Base-by-base conservation (phyloP, 2,329 filamentous ascomycete genomes). In the Dissoconium aciculare region DNA sequence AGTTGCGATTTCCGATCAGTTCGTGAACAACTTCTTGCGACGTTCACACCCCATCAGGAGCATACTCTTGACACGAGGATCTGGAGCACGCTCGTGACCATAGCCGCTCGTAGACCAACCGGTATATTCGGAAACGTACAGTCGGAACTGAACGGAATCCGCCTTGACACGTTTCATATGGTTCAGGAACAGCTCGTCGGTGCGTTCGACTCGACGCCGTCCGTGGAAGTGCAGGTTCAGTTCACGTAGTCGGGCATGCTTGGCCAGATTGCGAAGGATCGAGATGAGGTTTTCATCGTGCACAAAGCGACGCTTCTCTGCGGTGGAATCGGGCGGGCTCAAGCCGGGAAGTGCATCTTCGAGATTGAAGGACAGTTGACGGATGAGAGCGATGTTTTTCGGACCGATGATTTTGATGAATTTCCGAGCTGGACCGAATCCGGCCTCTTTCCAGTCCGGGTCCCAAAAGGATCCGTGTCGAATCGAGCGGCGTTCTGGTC, bases 281-380 rank as follows among this genome's bases (percentile, higher is more conserved):
- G 59, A 57, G 24, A 62, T 52, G 24, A 68, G 43, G 21, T 59
- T 52, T 5, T 59, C 52, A 38, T 68, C 63, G 26, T 61, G 52
- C 28, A 64, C 53, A 35, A 60, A 67, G 15, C 61, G 58, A n/a
- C 62, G 59, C 21, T 59, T 48, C 33, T 64, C 58, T 28, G 53
- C 48, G 28, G 46, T 51, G 26, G 37, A 40, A 30, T 56, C 42
- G 26, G 54, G 44, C 0, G 58, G 55, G 25, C 58, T 58, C 9
- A 57, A 44, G 12, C 53, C 56, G 3, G 55, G 57, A 4, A 47
- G 45, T 0, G 60, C 61, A 35, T 68, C 64, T 25, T 59, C 58
- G 27, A 67, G 57, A 11, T 47, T 37, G 35, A 67, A 46, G 10
- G 52, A 55, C 25, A 66, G 36, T 19, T 60, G 51, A 26, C 61